Evolutionary conservation across 345 rosid species (phyloP).

Genomic region (Laguncularia racemosa): DNA sequence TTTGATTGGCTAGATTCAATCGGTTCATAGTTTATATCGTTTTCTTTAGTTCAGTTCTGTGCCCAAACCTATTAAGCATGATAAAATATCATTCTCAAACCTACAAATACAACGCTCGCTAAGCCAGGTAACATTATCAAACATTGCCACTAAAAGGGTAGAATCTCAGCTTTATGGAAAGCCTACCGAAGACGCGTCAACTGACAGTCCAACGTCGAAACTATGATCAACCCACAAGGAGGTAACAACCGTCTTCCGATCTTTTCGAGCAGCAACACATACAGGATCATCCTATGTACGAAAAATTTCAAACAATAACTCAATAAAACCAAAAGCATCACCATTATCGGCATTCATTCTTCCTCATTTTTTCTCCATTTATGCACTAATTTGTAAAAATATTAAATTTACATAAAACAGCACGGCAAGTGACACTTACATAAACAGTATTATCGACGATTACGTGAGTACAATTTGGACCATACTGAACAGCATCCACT

Average conservation of each 20-base stretch:
- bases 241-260: conserved; percentile 64
- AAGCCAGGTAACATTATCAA: no score
- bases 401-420: neutral
- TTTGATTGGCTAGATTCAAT: no score
- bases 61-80: no score
- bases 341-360: no score
- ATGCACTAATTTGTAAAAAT: neutral
- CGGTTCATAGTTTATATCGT: no score
- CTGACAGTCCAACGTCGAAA: conserved; percentile 56
- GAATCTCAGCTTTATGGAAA: conserved; percentile 1
- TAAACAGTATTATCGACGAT: conserved; percentile 60
- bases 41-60: no score
- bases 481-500: conserved; percentile 42
- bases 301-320: no score
- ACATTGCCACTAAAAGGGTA: no score
- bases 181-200: conserved; percentile 66
- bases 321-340: no score
- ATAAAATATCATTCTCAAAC: no score
- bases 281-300: conserved; percentile 62
- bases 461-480: conserved; percentile 51
- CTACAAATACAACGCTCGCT: no score
- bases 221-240: conserved; percentile 86
- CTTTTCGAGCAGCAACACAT: conserved; percentile 65
- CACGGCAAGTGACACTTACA: conserved; percentile 27
- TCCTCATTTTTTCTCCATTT: no score